phyloP scores from a whole-genome alignment of 1,139 yeast genomes.

The Meyerozyma athensensis region DNA sequence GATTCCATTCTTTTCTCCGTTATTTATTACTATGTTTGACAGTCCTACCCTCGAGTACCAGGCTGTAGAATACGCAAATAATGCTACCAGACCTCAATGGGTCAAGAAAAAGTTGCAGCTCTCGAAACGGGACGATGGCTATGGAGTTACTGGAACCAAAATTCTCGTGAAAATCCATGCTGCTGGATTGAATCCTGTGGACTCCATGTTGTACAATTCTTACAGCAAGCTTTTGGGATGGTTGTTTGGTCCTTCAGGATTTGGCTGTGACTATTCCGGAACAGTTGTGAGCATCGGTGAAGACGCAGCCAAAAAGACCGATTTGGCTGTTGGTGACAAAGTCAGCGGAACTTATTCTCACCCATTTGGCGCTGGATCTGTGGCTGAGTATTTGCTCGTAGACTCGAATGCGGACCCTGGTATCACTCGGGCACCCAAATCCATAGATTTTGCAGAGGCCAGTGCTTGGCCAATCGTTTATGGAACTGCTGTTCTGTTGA shows the following conservation, averaged over 20 bases:
- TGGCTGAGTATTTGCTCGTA: constrained; percentile 38
- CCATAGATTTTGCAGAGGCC: constrained; percentile 25
- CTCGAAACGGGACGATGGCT: background rate
- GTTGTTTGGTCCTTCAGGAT: constrained; percentile 41
- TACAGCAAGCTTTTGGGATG: background rate
- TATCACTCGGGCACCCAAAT: constrained; percentile 17
- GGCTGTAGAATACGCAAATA: background rate
- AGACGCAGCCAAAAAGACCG: constrained; percentile 20
- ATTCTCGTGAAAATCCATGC: constrained; percentile 55
- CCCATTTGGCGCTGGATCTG: constrained; percentile 46
- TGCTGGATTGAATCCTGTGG: constrained; percentile 68
- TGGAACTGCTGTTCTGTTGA: constrained; percentile 51
- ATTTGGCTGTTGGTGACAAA: constrained; percentile 54
- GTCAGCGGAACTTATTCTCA: constrained; percentile 55
- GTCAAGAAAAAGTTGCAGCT: background rate
- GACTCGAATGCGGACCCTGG: constrained; percentile 40
- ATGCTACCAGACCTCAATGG: background rate
- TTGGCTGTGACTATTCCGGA: constrained; percentile 73
- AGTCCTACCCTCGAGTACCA: background rate
- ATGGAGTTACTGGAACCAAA: constrained; percentile 35
- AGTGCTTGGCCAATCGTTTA: constrained; percentile 55
- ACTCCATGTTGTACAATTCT: constrained; percentile 43
- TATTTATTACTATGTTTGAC: background rate
- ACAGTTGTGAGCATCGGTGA: constrained; percentile 55
- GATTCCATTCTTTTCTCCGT: background rate